Evolutionary conservation across 2,329 filamentous ascomycete genomes (phyloP).

Genomic region (Colletotrichum truncatum): DNA sequence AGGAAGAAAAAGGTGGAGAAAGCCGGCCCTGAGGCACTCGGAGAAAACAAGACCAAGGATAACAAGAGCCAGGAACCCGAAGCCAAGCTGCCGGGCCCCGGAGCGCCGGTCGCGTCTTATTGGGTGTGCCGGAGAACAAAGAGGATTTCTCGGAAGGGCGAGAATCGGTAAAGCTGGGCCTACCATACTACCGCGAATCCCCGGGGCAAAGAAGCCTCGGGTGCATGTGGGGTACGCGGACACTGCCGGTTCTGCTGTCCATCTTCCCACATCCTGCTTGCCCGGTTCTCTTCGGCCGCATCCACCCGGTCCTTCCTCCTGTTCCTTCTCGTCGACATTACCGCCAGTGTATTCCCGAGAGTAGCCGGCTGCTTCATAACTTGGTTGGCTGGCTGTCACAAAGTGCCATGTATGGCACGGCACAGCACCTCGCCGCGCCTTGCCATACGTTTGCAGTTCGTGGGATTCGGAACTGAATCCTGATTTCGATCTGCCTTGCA

Average conservation of each 20-base stretch:
- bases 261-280: background rate
- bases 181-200: background rate
- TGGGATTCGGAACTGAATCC: slow-evolving; percentile 8
- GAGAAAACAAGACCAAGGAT: background rate
- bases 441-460: slow-evolving; percentile 3
- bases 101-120: slow-evolving; percentile 16
- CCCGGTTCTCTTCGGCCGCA: background rate
- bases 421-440: background rate
- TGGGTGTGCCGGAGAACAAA: slow-evolving; percentile 14
- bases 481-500: slow-evolving; percentile 3
- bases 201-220: slow-evolving; percentile 16
- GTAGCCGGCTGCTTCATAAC: background rate
- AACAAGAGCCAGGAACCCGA: background rate
- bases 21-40: slow-evolving; percentile 19
- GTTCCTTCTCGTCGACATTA: background rate
- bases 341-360: background rate
- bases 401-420: background rate
- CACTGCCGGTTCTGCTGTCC: background rate
- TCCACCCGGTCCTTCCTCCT: background rate
- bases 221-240: background rate
- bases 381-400: background rate
- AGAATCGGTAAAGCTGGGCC: slow-evolving; percentile 26
- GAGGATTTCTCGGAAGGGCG: slow-evolving; percentile 31
- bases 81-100: slow-evolving; percentile 24
- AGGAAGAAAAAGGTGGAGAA: slow-evolving; percentile 7